Evolutionary conservation across 257 asterid species (phyloP), one percentile per base, ranked within the genome.

Genomic region (Nicotiana obtusifolia): DNA sequence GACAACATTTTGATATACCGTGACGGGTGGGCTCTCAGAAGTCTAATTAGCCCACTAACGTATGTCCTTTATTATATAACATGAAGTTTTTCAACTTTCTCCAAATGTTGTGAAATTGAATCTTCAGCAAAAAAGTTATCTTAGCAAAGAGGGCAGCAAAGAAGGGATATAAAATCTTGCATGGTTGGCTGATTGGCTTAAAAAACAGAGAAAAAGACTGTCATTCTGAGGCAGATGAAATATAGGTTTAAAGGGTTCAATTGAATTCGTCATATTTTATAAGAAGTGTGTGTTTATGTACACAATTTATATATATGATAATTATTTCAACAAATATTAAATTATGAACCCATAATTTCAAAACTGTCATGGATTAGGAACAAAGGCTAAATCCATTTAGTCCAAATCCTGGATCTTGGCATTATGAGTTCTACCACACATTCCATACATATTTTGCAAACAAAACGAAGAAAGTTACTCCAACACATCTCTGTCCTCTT

Each of bases 21-120:
- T 30, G 61, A 64, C 84, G 41, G 47, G 88, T 83, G 88, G 82
- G 78, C 84, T 77, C 80, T 37, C 73, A 65, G 20, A 60, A 59
- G 78, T 71, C 11, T 20, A 13, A 82, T 4, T 59, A 80, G 49
- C 77, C 86, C 78, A 73, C 76, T 2, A 73, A 75, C 0, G 10
- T 82, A 33, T 53, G 24, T 31, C 33, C 71, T 66, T 44, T 11
- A 0, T 44, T 44, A 59, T 64, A 53, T 35, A 1, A 59, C 54
- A 49, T 66, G 35, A 30, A 81, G 66, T 33, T 4, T 83, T 83
- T 84, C 52, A 68, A 24, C 80, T 57, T 61, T 76, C 47, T 19
- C 14, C 19, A 35, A 9, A 19, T 37, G 28, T 10, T 41, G 31
- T 60, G 68, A 24, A 6, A 62, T 26, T 62, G 68, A 24, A 62